These are phyloP conservation scores for Bretziella fagacearum DNA, from an alignment of 2,329 filamentous ascomycete genomes.

Conservation along the genomic window DNA sequence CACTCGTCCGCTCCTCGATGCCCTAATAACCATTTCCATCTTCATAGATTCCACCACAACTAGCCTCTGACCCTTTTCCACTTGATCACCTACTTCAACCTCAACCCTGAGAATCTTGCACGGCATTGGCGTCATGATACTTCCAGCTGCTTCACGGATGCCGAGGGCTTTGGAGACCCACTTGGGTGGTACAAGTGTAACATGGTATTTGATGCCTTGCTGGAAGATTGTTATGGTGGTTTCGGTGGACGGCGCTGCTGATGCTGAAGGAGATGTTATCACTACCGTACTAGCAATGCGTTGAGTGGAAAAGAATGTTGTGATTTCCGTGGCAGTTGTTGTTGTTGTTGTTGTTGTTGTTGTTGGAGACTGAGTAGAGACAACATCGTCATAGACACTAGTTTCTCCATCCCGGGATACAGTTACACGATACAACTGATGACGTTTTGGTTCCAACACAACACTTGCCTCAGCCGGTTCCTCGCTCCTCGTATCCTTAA, in stretches of 20 bases:
- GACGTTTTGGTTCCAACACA: neutral
- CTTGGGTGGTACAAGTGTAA: constrained; percentile 41
- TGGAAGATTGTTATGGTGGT: constrained; percentile 56
- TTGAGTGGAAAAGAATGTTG: constrained; percentile 66
- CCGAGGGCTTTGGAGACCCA: constrained; percentile 86
- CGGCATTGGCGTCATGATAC: constrained; percentile 86
- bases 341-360: too few species aligned
- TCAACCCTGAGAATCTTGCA: constrained; percentile 90
- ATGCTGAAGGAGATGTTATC: neutral
- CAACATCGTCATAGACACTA: neutral
- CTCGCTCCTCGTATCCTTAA: constrained; percentile 1
- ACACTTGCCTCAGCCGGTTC: neutral
- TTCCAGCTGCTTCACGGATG: constrained; percentile 61
- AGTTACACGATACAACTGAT: neutral
- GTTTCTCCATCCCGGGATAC: neutral
- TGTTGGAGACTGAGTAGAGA: constrained; percentile 11
- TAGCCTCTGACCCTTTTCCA: constrained; percentile 71
- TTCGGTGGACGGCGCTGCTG: constrained; percentile 20
- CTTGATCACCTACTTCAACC: constrained; percentile 62
- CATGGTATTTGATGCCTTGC: constrained; percentile 40
- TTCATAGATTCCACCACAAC: constrained; percentile 88
- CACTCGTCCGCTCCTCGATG: constrained; percentile 54
- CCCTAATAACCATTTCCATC: constrained; percentile 73
- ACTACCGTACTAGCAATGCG: constrained; percentile 68
- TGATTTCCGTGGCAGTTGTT: constrained; percentile 31